Evolutionary conservation across 108 stramenopile genomes (phyloP), one percentile per base, ranked within the genome.

Genomic region (Skeletonema grethae): DNA sequence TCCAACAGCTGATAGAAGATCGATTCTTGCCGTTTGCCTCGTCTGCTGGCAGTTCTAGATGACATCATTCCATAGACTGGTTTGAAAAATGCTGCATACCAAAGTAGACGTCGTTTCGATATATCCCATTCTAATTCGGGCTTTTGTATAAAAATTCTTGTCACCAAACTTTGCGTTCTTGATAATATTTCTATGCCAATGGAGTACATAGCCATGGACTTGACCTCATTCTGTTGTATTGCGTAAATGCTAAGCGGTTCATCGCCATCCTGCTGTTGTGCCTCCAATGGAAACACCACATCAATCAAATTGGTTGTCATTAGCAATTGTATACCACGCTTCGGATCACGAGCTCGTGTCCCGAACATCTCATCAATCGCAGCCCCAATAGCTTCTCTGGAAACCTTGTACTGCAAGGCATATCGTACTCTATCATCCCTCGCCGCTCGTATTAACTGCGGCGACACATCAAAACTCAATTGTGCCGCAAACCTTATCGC

Each of bases 71-170:
- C 25, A 61, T 30, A 61, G 13, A 61, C 28, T 31, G 60, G 60
- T 31, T 61, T 61, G 60, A 61, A 16, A 61, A 61, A 61, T 24
- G 60, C 12, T 4, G 60, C 60, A 31, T 61, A 61, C n/a, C 12
- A 61, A 13, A 61, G 60, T n/a, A 31, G 29, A 15, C 60, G 12
- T 16, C 60, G 60, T 61, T 31, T 61, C 16, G 60, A 31, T n/a
- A 13, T 15, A 30, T 61, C 16, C 60, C 60, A 61, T 61, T 30
- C 60, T 15, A 29, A 15, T 31, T 16, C 60, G n/a, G 31, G 31
- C 31, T 31, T 31, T 31, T 61, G n/a, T 25, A 31, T 30, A 61
- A 61, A 61, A 31, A 61, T 61, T 30, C 60, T 25, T 31, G 29
- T 61, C 15, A 31, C 60, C 12, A 61, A 31, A n/a, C 29, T 61